A percentile compares a stretch with the other conserved stretches of the same genome.
Evolutionary conservation across 169 alveolate species (phyloP).

Genomic region (Plasmodium gaboni): DNA sequence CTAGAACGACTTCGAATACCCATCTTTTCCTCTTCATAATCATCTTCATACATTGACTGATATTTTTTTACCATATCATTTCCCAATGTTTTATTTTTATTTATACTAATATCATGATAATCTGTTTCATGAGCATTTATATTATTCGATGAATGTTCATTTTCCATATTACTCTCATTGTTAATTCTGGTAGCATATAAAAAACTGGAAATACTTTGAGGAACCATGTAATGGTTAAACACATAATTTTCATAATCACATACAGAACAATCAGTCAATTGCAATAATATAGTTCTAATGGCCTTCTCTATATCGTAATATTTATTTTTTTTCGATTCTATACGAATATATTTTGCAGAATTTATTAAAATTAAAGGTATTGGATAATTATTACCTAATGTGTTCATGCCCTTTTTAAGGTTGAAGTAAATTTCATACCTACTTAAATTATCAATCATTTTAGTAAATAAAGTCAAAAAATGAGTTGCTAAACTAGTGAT

Average conservation of each 20-base stretch:
- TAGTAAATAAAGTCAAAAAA: slow-evolving; percentile 70
- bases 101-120: slow-evolving; percentile 24
- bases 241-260: slow-evolving; percentile 77
- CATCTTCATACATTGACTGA: slow-evolving; percentile 31
- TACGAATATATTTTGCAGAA: slow-evolving; percentile 75
- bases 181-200: slow-evolving; percentile 45
- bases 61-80: slow-evolving; percentile 13
- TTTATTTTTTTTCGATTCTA: slow-evolving; percentile 54
- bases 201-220: slow-evolving; percentile 73
- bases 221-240: slow-evolving; percentile 70
- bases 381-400: slow-evolving; percentile 7
- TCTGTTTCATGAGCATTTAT: slow-evolving; percentile 7
- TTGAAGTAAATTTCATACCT: slow-evolving; percentile 61
- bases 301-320: slow-evolving; percentile 74
- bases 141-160: slow-evolving; percentile 13
- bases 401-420: slow-evolving; percentile 38
- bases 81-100: slow-evolving; percentile 12
- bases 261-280: slow-evolving; percentile 76
- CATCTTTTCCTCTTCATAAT: neutral
- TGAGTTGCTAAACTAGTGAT: slow-evolving; percentile 76
- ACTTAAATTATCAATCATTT: slow-evolving; percentile 65
- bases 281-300: slow-evolving; percentile 64
- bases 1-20: neutral
- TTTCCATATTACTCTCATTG: neutral
- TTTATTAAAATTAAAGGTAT: slow-evolving; percentile 70